Percentiles rank a stretch among this genome's conserved stretches.
Evolutionary conservation across 2,329 filamentous ascomycete genomes (phyloP).

Genomic region (Ophiosphaerella korrae): DNA sequence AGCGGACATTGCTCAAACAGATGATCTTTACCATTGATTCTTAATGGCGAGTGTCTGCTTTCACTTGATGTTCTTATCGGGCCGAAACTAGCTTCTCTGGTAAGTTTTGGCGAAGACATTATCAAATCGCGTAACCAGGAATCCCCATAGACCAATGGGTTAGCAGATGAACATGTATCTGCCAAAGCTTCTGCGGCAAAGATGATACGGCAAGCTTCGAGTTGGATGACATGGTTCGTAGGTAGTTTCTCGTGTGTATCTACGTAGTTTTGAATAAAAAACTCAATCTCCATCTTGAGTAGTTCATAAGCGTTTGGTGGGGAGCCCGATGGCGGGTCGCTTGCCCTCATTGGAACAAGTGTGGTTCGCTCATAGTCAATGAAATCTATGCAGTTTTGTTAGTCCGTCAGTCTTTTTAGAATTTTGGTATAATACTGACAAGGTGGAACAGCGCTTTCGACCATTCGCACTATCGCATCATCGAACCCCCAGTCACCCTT

Average conservation of each 20-base stretch:
- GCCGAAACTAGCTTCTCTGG: slow-evolving; percentile 24
- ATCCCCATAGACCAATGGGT: slow-evolving; percentile 1
- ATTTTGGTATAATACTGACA: slow-evolving; percentile 11
- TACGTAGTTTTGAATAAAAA: slow-evolving; percentile 28
- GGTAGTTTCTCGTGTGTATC: slow-evolving; percentile 25
- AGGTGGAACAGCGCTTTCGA: slow-evolving; percentile 27
- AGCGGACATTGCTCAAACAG: slow-evolving; percentile 32
- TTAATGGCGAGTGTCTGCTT: slow-evolving; percentile 16
- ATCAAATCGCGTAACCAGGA: slow-evolving; percentile 34
- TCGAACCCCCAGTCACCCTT: slow-evolving; percentile 35
- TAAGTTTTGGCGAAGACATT: slow-evolving; percentile 26
- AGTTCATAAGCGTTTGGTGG: slow-evolving; percentile 34
- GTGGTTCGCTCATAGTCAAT: slow-evolving; percentile 26
- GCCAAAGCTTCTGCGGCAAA: slow-evolving; percentile 26
- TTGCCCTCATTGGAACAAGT: slow-evolving; percentile 27
- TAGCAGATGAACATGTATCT: neutral
- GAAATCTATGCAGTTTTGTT: slow-evolving; percentile 14
- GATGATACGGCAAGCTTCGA: slow-evolving; percentile 35
- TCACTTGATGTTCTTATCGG: slow-evolving; percentile 24
- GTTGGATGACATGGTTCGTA: slow-evolving; percentile 26
- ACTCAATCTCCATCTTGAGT: slow-evolving; percentile 31
- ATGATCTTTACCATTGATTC: slow-evolving; percentile 20
- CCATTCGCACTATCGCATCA: slow-evolving; percentile 10
- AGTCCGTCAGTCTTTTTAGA: neutral
- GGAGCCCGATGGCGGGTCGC: slow-evolving; percentile 24